These are phyloP conservation scores for Pseudogymnoascus sp. DNA, from an alignment of 2,329 filamentous ascomycete species.

Conservation along the genomic window DNA sequence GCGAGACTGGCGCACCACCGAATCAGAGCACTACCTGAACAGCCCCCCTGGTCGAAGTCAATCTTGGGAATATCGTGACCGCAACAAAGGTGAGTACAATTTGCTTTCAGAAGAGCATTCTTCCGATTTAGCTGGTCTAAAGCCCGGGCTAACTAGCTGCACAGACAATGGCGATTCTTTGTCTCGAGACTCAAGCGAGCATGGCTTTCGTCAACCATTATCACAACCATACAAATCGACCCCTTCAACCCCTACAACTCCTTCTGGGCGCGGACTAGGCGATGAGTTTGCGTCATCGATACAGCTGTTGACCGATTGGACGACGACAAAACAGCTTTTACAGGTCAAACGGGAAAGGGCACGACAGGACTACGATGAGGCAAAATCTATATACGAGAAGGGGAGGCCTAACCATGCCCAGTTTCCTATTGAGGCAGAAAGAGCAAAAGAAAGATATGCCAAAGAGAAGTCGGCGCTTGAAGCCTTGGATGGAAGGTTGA, in stretches of 20 bases:
- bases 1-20: not conserved
- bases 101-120: not conserved
- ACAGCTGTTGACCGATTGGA: not conserved
- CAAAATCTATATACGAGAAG: not conserved
- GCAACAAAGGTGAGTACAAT: not conserved
- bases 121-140: not conserved
- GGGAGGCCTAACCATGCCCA: not conserved
- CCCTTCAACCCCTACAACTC: not conserved
- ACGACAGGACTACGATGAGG: not conserved
- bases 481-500: not conserved
- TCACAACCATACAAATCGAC: not conserved
- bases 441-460: not conserved
- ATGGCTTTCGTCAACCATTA: not conserved
- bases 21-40: not conserved
- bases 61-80: not conserved
- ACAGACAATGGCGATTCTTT: not conserved
- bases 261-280: not conserved
- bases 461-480: not conserved
- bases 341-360: not conserved
- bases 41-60: not conserved
- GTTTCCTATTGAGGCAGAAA: slow-evolving; percentile 1
- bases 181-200: not conserved
- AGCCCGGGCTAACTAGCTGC: not conserved
- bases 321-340: not conserved
- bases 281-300: not conserved